These are phyloP conservation scores for Yarrowia sp. DNA, from an alignment of 805 yeast genomes.

Conservation along the genomic window DNA sequence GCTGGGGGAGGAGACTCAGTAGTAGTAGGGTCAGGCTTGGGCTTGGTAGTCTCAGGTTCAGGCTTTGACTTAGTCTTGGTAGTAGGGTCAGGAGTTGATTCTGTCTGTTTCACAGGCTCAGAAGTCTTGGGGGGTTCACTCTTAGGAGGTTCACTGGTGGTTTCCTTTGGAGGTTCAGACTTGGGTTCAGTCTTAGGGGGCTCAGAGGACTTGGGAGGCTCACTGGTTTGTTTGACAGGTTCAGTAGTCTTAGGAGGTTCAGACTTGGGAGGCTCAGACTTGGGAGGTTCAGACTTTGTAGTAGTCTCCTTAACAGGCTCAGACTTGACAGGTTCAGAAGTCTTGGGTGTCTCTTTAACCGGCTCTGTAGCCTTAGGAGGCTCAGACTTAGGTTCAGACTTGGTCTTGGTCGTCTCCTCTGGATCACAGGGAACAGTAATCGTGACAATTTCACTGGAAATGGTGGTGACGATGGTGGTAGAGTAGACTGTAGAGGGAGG, in stretches of 20 bases:
- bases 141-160: not conserved
- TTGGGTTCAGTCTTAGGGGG: not conserved
- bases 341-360: not conserved
- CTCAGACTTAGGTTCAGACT: not conserved
- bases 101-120: not conserved
- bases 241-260: not conserved
- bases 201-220: too few species aligned
- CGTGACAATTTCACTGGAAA: not conserved
- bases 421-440: constrained; percentile 20
- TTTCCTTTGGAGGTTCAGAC: not conserved
- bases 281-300: not conserved
- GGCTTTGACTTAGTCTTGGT: too few species aligned
- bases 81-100: not conserved
- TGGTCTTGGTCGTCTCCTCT: not conserved
- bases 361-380: not conserved
- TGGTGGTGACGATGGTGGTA: constrained; percentile 7
- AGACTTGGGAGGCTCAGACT: constrained; percentile 9
- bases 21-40: not conserved
- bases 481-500: not conserved
- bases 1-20: not conserved
- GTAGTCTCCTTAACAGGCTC: not conserved
- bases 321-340: not conserved
- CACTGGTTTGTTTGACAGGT: not conserved
- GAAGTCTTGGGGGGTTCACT: not conserved
- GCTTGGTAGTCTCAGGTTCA: not conserved